Conservation (phyloP, 75 land plant species). For the Picea glauca region DNA sequence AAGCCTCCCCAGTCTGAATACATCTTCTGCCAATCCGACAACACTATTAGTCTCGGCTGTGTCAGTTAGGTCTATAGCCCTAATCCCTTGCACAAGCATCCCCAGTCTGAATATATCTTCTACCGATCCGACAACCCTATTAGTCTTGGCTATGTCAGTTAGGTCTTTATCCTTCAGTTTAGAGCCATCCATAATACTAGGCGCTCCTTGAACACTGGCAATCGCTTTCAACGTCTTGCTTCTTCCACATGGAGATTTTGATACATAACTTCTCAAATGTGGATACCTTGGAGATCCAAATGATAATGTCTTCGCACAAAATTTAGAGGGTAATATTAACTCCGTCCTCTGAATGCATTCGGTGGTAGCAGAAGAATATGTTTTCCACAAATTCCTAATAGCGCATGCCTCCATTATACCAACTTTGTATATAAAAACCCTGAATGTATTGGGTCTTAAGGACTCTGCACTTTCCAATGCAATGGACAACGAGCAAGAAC, state of each 20-base stretch:
- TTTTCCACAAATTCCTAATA: not conserved
- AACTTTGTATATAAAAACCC: not conserved
- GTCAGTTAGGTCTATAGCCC: not conserved
- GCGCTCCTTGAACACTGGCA: no score
- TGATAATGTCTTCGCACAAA: not conserved
- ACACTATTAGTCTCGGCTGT: not conserved
- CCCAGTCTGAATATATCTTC: no score
- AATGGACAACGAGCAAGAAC: not conserved
- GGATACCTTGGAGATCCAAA: not conserved
- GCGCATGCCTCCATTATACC: not conserved
- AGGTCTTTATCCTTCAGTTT: slow-evolving; percentile 3
- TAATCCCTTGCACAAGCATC: no score
- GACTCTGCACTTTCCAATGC: not conserved
- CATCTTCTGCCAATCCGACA: not conserved
- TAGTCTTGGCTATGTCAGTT: not conserved
- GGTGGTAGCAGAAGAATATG: not conserved
- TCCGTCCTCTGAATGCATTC: no score
- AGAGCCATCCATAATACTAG: not conserved
- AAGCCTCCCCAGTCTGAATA: no score
- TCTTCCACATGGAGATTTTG: no score
- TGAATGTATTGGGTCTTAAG: not conserved
- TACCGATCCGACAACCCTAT: not conserved
- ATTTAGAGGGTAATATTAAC: not conserved
- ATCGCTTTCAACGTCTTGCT: not conserved
- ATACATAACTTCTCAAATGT: no score